Evolutionary conservation across 176 grass and related monocot genomes (phyloP).

Genomic region (Paspalum vaginatum): DNA sequence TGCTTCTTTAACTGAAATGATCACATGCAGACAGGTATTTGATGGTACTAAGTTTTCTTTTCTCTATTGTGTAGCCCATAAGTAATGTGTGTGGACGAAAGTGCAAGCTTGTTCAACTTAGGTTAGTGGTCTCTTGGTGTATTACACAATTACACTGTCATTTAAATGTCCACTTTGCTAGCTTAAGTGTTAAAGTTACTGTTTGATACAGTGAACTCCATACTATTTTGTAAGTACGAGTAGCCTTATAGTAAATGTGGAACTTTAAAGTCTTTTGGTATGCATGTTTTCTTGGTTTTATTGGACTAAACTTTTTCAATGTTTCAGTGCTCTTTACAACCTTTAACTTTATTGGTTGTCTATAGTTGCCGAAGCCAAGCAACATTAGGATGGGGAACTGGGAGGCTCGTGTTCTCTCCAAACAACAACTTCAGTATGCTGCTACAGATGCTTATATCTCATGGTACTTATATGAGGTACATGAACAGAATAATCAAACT

Average conservation of each 20-base stretch:
- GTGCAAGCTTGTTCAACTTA: slow-evolving; percentile 14
- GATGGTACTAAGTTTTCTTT: not conserved
- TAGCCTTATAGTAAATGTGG: not conserved
- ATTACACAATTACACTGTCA: not conserved
- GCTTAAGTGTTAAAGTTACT: not conserved
- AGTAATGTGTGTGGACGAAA: not conserved
- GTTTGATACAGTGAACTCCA: not conserved
- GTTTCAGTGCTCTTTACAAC: slow-evolving; percentile 3
- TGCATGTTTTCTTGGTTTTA: not conserved
- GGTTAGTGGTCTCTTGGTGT: slow-evolving; percentile 19
- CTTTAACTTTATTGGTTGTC: slow-evolving; percentile 22
- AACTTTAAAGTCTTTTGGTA: not conserved
- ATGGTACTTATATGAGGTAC: slow-evolving; percentile 91
- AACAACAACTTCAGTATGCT: slow-evolving; percentile 79
- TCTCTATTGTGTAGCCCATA: not conserved
- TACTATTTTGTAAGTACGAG: not conserved
- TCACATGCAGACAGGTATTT: slow-evolving; percentile 81
- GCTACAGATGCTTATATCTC: slow-evolving; percentile 96
- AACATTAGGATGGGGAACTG: slow-evolving; percentile 97
- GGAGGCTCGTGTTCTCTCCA: slow-evolving; percentile 73
- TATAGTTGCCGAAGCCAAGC: slow-evolving; percentile 74
- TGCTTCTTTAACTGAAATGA: slow-evolving; percentile 78
- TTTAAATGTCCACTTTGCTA: not conserved
- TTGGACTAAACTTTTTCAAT: not conserved
- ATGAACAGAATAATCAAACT: not conserved